Evolutionary conservation across 129 eudicot species (phyloP), one percentile per base, ranked within the genome.

Genomic region (Pulicaria dysenterica): DNA sequence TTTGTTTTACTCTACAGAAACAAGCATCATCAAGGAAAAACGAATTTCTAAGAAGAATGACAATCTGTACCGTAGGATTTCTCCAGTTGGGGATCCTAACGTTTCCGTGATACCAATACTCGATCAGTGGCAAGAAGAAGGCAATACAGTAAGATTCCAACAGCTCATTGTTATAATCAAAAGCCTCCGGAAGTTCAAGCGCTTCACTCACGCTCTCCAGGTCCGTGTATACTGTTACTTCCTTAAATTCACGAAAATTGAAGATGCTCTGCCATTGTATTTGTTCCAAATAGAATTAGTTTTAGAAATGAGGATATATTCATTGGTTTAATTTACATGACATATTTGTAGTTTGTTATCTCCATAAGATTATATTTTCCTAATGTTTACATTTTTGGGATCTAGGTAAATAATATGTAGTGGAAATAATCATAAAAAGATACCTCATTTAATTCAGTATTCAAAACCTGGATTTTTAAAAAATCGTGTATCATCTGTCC

Each of bases 51-150:
- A 76, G 68, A 67, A 49, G 42, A 57, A 72, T 14, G 84, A 55
- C 45, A 79, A 24, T 70, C 68, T 84, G 48, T 84, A 54, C 79
- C 39, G 70, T 7, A 70, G 89, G 69, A 62, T 84, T 19, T 37
- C 73, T 39, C 80, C 75, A 37, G 37, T 57, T 6, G 83, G 76
- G 0, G 75, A 81, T 72, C 83, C 79, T 19, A 78, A 70, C 50
- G 73, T 36, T 70, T 81, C 85, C 38, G 56, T 84, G 12, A 13
- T 77, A 7, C 89, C 89, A 6, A n/a, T 84, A 44, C 79, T 84
- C 47, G 89, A 84, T 2, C 83, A 84, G 46, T 84, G 89, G 85
- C 50, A 74, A 15, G 45, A 78, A 5, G 85, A 81, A 70, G 85
- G 81, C 16, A 78, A 77, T 42, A 7, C 59, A 55, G 46, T 81